Evolutionary conservation across 306 rosid species (phyloP).

Genomic region (Citrullus amarus): DNA sequence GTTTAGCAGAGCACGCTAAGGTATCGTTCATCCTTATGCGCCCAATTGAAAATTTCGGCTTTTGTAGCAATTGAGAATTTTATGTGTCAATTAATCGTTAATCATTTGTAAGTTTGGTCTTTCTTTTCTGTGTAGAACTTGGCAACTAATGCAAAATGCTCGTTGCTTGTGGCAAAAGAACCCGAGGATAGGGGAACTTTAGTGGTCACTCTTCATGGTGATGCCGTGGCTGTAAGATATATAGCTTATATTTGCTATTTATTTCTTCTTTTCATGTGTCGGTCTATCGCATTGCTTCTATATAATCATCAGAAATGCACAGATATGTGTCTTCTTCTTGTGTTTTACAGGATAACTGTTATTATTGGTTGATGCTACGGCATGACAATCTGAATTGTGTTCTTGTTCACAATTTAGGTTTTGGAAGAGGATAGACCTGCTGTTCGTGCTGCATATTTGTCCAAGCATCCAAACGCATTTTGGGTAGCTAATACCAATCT

Average conservation of each 20-base stretch:
- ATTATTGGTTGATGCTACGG: not conserved
- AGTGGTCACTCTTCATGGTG: constrained; percentile 77
- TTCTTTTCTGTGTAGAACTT: constrained; percentile 44
- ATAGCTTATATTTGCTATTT: constrained; percentile 3
- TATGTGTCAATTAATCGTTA: not conserved
- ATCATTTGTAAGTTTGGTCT: not conserved
- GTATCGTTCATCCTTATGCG: constrained; percentile 16
- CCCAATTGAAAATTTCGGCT: not conserved
- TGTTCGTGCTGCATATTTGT: constrained; percentile 68
- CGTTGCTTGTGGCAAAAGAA: constrained; percentile 83
- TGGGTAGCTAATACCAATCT: constrained; percentile 45
- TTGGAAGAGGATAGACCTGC: constrained; percentile 53
- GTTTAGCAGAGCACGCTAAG: constrained; percentile 71
- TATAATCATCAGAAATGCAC: not conserved
- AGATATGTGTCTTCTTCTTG: not conserved
- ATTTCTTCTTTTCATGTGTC: constrained; percentile 1
- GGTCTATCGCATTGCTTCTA: constrained; percentile 8
- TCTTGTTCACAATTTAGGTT: constrained; percentile 33
- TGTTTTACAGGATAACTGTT: not conserved
- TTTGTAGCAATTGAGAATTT: not conserved
- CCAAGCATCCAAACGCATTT: constrained; percentile 80
- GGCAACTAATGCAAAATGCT: constrained; percentile 60
- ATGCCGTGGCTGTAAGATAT: constrained; percentile 65
- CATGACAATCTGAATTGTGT: constrained; percentile 8
- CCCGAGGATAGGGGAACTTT: constrained; percentile 87